Evolutionary conservation across 768 basidiomycete species (phyloP), one percentile per base, ranked within the genome.

Genomic region (Boletus tomentosulus): DNA sequence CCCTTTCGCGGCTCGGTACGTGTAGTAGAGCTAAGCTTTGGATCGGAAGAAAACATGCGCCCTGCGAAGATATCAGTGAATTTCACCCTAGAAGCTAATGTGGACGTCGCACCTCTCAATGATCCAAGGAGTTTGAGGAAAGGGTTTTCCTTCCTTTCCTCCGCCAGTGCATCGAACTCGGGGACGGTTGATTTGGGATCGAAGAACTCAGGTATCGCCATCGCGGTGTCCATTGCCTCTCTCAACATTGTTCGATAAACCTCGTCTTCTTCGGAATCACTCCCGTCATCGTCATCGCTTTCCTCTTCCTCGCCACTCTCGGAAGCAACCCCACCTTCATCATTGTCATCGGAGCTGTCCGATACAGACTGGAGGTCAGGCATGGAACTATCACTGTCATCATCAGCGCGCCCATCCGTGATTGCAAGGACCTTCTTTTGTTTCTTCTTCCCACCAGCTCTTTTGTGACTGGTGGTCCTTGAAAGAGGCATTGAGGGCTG

Each of bases 61-160:
- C 87, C 87, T 89, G 31, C 10, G 24, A 34, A 25, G 3, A 31
- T n/a, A 34, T 69, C 25, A 60, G 42, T 31, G 3, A 10, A 37
- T 7, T 44, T 15, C 25, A 4, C 4, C n/a, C 30, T 6, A 12
- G 24, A 25, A 28, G 43, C 16, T 1, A 19, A 6, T 5, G 38
- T 13, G 24, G 42, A 35, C 43, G 37, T 57, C 70, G 34, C 51
- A 84, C 89, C 90, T 80, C 85, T 78, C 53, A 92, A 66, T 13
- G 86, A 85, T 34, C 85, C 84, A 57, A 93, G 73, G 34, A 91
- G 68, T 65, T 85, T 90, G 61, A 92, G 66, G 67, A 93, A 91
- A 0, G 89, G 87, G 62, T 92, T 93, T 19, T 77, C 80, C 62
- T 84, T 85, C 49, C 77, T 74, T 49, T 80, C 77, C 24, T 83